Conservation (phyloP, 148 eudicot genomes). For the Vaccinium vitisidaea region DNA sequence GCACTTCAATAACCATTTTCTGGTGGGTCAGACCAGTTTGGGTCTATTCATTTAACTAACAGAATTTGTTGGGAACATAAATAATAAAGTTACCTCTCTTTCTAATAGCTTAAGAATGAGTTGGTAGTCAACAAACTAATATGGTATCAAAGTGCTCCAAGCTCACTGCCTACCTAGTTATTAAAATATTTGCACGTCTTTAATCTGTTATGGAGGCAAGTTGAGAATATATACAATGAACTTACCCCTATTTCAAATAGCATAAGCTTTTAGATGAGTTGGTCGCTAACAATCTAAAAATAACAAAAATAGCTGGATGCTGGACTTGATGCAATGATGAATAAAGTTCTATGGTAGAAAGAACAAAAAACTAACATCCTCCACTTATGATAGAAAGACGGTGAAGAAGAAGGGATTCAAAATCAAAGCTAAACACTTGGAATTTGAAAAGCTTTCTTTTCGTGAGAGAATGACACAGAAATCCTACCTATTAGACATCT, state of each 20-base stretch:
- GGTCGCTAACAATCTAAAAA: no score
- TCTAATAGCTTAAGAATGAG: no score
- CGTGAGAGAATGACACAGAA: neutral
- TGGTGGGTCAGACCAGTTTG: neutral
- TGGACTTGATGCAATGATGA: neutral
- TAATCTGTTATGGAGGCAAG: no score
- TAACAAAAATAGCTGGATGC: neutral
- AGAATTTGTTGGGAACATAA: no score
- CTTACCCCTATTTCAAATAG: no score
- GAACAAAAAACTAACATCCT: neutral
- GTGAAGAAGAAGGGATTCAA: neutral
- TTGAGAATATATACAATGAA: no score
- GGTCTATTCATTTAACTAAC: neutral
- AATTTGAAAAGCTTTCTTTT: neutral
- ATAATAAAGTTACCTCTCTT: no score
- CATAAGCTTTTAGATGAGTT: no score
- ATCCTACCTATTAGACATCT: slow-evolving; percentile 77
- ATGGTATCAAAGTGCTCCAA: no score
- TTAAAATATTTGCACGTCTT: no score
- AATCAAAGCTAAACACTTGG: neutral
- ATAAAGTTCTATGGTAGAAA: neutral
- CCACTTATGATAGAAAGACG: neutral
- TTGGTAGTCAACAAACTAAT: no score
- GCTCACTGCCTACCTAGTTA: no score
- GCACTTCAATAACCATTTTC: slow-evolving; percentile 2